phyloP scores from a whole-genome alignment of 1,284 basidiomycete genomes.

The Heterobasidion annosum region DNA sequence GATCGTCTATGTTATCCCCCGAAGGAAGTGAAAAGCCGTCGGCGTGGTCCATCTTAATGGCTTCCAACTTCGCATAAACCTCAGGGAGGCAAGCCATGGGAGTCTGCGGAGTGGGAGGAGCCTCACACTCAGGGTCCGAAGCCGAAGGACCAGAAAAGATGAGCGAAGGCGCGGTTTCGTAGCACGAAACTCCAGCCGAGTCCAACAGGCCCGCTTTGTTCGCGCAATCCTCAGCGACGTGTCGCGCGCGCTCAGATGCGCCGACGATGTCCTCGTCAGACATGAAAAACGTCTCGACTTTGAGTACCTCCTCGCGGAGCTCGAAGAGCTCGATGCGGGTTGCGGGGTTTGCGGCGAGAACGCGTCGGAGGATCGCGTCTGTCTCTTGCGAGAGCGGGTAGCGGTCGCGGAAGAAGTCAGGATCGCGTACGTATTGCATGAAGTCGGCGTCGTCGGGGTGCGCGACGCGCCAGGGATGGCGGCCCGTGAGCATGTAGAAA shows the following conservation, averaged over 20 bases:
- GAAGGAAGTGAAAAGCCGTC: too few relatives aligned
- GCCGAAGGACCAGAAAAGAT: too few relatives aligned
- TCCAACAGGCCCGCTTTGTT: neutral
- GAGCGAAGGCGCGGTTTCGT: too few relatives aligned
- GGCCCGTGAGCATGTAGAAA: constrained; percentile 75
- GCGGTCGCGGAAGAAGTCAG: neutral
- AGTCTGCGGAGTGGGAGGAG: too few relatives aligned
- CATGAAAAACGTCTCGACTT: constrained; percentile 64
- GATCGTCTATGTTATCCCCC: too few relatives aligned
- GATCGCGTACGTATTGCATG: neutral
- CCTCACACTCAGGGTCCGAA: too few relatives aligned
- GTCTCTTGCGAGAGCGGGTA: constrained; percentile 31
- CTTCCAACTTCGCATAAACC: too few relatives aligned
- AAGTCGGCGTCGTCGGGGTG: constrained; percentile 56
- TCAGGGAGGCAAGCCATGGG: too few relatives aligned
- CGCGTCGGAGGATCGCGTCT: constrained; percentile 20
- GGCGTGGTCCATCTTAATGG: too few relatives aligned
- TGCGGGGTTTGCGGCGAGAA: neutral
- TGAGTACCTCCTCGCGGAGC: constrained; percentile 49
- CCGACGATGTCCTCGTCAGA: constrained; percentile 33
- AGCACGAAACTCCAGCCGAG: too few relatives aligned
- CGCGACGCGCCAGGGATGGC: constrained; percentile 84
- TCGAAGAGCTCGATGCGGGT: constrained; percentile 42
- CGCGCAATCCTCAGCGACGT: neutral
- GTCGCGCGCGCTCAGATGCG: neutral